Conservation (phyloP, 352 stramenopile genomes). For the Globisporangium acanthophoron region DNA sequence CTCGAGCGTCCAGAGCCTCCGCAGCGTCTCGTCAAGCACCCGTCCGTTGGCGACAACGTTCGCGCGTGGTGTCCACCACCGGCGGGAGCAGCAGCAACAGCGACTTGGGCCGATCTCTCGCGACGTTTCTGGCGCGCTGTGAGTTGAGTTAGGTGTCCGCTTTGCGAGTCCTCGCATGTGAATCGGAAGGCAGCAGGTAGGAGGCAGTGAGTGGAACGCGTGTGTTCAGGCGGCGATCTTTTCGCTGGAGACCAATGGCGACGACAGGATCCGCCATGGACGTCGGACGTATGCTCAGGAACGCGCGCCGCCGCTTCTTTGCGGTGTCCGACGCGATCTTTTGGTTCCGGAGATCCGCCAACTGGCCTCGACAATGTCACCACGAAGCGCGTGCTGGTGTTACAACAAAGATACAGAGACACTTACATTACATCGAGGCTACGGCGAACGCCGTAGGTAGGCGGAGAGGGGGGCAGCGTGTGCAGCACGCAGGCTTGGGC, state of each 20-base stretch:
- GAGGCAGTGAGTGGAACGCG: no score
- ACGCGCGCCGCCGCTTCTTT: no score
- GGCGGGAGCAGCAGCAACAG: conserved; percentile 2
- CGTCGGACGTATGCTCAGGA: not conserved
- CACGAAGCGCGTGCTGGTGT: not conserved
- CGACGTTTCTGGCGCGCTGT: conserved; percentile 28
- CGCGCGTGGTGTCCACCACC: no score
- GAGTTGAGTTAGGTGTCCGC: not conserved
- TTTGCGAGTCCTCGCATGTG: not conserved
- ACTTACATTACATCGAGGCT: conserved; percentile 1
- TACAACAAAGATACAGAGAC: not conserved
- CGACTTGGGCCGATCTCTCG: conserved; percentile 33
- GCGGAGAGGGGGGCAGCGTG: not conserved
- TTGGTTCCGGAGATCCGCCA: no score
- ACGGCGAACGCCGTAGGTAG: not conserved
- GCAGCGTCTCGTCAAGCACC: conserved; percentile 2
- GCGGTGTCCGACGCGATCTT: not conserved
- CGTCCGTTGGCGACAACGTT: no score
- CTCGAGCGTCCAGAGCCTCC: conserved; percentile 9
- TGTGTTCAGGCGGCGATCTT: no score
- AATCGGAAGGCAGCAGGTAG: no score
- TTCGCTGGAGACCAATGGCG: no score
- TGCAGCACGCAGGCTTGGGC: not conserved
- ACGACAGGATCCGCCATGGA: no score
- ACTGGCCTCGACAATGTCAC: no score